Conservation (phyloP, 202 grass and related monocot species). For the Saccharum hybrid region DNA sequence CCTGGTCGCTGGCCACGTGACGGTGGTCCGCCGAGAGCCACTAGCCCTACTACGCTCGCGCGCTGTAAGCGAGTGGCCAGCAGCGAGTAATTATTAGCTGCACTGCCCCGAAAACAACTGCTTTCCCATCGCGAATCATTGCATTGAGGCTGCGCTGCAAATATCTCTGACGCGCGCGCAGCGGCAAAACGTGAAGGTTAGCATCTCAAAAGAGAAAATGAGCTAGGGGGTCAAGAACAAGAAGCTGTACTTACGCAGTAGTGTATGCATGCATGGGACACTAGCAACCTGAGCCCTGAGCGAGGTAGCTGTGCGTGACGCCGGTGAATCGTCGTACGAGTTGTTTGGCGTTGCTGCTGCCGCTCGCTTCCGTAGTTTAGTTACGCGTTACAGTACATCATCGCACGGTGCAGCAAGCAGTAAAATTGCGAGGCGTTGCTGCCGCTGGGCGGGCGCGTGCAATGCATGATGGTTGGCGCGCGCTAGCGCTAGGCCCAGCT, state of each 20-base stretch:
- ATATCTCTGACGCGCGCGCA: conserved; percentile 4
- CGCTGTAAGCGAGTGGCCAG: background rate
- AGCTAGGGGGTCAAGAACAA: no score
- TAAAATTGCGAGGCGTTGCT: no score
- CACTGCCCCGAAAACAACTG: conserved; percentile 41
- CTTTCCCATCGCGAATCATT: conserved; percentile 44
- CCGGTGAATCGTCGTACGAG: no score
- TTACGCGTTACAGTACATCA: no score
- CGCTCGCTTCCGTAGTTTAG: no score
- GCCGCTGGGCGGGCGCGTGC: background rate
- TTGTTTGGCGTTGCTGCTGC: no score
- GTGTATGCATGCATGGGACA: no score
- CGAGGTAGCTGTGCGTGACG: no score
- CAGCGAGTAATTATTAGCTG: conserved; percentile 30
- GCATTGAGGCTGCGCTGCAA: conserved; percentile 29
- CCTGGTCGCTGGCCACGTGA: conserved; percentile 55
- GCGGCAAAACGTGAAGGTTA: background rate
- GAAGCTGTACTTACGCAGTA: no score
- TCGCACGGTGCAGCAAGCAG: no score
- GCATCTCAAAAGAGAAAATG: background rate
- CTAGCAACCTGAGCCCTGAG: no score
- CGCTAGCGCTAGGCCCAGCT: background rate
- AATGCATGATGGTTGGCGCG: background rate
- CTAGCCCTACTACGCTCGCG: background rate
- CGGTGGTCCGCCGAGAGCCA: conserved; percentile 47